A percentile compares a stretch with the other conserved stretches of the same genome.
Evolutionary conservation across 768 basidiomycete species (phyloP).

Genomic region (Naganishia vishniacii): DNA sequence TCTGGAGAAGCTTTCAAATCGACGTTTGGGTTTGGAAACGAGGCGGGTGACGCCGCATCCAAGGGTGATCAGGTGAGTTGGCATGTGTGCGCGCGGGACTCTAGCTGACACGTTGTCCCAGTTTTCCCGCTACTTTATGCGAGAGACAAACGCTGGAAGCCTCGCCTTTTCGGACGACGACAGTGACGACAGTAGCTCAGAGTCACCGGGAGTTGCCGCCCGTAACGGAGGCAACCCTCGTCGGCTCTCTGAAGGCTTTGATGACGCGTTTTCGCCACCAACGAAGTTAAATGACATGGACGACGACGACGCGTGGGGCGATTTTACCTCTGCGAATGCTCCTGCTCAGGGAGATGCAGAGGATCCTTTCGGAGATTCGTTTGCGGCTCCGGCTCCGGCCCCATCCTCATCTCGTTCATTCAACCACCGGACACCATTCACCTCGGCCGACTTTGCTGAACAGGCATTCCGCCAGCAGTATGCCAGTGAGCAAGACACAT

Average conservation of each 20-base stretch:
- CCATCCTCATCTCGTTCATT: conserved; percentile 15
- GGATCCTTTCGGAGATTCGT: conserved; percentile 46
- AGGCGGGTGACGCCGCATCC: conserved; percentile 13
- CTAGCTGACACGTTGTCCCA: conserved; percentile 41
- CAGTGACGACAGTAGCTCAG: conserved; percentile 33
- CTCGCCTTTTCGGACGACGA: conserved; percentile 35
- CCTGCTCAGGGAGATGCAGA: conserved; percentile 24
- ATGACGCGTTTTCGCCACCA: conserved; percentile 24
- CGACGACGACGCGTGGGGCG: conserved; percentile 44
- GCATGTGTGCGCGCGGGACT: conserved; percentile 50
- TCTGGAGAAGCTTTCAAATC: conserved; percentile 21
- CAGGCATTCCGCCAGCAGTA: conserved; percentile 34
- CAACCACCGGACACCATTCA: conserved; percentile 34
- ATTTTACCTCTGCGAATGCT: conserved; percentile 37
- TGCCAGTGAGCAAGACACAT: conserved; percentile 29
- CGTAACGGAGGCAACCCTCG: conserved; percentile 8
- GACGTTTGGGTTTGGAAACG: conserved; percentile 21
- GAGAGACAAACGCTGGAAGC: conserved; percentile 33
- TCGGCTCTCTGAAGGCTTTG: conserved; percentile 20
- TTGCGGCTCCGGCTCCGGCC: conserved; percentile 25
- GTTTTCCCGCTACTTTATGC: conserved; percentile 71
- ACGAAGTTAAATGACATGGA: conserved; percentile 20
- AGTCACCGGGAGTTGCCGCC: conserved; percentile 18
- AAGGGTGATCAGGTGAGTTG: conserved; percentile 53
- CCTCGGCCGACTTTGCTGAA: conserved; percentile 47